Conservation (phyloP, 73 alveolate species). For the Vitrella brassicaformis region DNA sequence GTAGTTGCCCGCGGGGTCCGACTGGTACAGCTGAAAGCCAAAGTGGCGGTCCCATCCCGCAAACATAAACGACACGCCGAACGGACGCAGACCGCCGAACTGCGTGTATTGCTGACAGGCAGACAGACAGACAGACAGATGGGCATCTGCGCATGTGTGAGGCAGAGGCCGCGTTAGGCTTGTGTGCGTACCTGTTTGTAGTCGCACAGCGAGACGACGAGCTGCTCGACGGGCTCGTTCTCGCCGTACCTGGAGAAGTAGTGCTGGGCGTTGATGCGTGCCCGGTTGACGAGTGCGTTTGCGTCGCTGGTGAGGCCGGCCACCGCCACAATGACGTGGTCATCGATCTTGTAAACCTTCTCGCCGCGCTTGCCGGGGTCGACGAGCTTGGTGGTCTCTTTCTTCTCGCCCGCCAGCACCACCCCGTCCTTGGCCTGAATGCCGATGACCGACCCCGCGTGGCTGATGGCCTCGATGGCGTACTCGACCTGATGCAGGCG, state of each 20-base stretch:
- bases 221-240: constrained; percentile 72
- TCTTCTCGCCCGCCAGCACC: constrained; percentile 64
- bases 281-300: constrained; percentile 62
- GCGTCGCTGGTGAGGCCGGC: constrained; percentile 84
- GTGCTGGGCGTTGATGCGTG: constrained; percentile 63
- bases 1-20: constrained; percentile 88
- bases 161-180: not conserved
- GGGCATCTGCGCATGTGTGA: not conserved
- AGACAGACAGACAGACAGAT: not conserved
- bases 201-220: constrained; percentile 69
- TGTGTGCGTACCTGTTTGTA: constrained; percentile 42
- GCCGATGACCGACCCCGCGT: constrained; percentile 64
- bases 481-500: constrained; percentile 71
- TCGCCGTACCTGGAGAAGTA: constrained; percentile 50
- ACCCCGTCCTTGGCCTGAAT: constrained; percentile 55
- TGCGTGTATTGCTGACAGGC: constrained; percentile 48
- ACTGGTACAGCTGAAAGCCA: constrained; percentile 69
- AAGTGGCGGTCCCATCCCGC: constrained; percentile 63
- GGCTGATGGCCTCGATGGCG: constrained; percentile 74
- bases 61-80: constrained; percentile 80
- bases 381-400: constrained; percentile 45
- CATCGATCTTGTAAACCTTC: constrained; percentile 50
- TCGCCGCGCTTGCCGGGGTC: constrained; percentile 53
- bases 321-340: constrained; percentile 59
- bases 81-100: constrained; percentile 80